A percentile compares a stretch with the other conserved stretches of the same genome.
phyloP scores from a whole-genome alignment of 805 yeast genomes.

The Candida fluviatilis region DNA sequence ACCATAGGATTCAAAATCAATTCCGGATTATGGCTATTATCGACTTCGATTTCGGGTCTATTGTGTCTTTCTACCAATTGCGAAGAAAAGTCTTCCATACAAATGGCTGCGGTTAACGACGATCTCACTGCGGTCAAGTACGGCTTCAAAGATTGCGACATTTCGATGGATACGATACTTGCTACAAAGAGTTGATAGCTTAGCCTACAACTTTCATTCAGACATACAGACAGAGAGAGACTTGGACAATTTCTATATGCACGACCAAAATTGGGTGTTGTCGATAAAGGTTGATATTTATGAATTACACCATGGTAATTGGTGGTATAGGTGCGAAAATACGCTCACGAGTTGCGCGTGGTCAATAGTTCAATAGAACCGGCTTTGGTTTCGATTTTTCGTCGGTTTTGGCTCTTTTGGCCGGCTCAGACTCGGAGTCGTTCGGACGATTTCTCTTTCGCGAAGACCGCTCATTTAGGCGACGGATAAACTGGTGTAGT shows the following conservation, averaged over 20 bases:
- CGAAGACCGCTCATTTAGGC: conserved; percentile 5
- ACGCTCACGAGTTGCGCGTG: too few relatives aligned
- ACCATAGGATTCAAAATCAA: conserved; percentile 84
- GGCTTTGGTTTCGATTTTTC: conserved; percentile 7
- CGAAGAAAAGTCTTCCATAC: conserved; percentile 90
- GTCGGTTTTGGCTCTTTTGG: conserved; percentile 10
- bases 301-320: too few relatives aligned
- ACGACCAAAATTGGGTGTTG: neutral
- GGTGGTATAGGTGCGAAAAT: too few relatives aligned
- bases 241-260: too few relatives aligned
- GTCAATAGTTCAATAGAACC: conserved; percentile 9
- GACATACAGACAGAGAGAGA: too few relatives aligned
- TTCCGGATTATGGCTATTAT: conserved; percentile 67
- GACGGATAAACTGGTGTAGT: conserved; percentile 3
- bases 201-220: too few relatives aligned
- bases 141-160: conserved; percentile 97
- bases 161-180: too few relatives aligned
- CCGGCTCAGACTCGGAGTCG: conserved; percentile 2
- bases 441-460: conserved; percentile 3
- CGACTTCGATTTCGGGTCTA: conserved; percentile 91
- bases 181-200: too few relatives aligned
- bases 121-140: conserved; percentile 90
- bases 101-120: conserved; percentile 88
- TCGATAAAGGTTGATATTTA: too few relatives aligned
- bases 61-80: conserved; percentile 96